phyloP scores from a whole-genome alignment of 148 eudicot genomes.

The Rhododendron molle region DNA sequence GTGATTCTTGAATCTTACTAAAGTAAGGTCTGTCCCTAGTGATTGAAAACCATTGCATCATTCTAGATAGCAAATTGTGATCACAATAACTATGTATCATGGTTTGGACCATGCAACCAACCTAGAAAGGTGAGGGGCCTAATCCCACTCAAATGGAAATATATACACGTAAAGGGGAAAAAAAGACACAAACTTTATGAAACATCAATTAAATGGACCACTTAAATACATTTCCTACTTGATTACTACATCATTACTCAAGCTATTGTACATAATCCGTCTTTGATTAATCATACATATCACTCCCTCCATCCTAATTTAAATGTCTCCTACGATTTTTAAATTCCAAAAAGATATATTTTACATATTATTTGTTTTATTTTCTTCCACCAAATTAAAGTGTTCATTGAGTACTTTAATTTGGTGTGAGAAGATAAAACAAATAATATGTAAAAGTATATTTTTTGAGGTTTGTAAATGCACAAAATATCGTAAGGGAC shows the following conservation, averaged over 20 bases:
- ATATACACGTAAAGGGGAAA: neutral
- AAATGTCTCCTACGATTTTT: no score
- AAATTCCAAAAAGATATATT: no score
- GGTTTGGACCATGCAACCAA: constrained; percentile 17
- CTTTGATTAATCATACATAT: neutral
- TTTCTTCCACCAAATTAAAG: no score
- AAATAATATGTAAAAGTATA: no score
- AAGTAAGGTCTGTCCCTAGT: neutral
- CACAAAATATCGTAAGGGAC: no score
- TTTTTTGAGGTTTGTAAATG: no score
- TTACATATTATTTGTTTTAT: no score
- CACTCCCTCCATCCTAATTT: no score
- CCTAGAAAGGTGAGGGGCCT: constrained; percentile 14
- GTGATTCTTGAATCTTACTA: neutral
- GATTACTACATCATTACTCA: constrained; percentile 10
- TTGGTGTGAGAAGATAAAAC: no score
- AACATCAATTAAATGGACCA: constrained; percentile 12
- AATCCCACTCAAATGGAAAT: neutral
- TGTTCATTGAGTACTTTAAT: no score
- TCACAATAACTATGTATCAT: neutral
- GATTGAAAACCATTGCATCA: neutral
- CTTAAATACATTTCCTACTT: neutral
- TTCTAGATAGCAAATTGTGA: constrained; percentile 4
- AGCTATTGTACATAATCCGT: neutral
- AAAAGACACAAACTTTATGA: constrained; percentile 10